Conservation (phyloP, 345 rosid species). For the Camelina neglecta region DNA sequence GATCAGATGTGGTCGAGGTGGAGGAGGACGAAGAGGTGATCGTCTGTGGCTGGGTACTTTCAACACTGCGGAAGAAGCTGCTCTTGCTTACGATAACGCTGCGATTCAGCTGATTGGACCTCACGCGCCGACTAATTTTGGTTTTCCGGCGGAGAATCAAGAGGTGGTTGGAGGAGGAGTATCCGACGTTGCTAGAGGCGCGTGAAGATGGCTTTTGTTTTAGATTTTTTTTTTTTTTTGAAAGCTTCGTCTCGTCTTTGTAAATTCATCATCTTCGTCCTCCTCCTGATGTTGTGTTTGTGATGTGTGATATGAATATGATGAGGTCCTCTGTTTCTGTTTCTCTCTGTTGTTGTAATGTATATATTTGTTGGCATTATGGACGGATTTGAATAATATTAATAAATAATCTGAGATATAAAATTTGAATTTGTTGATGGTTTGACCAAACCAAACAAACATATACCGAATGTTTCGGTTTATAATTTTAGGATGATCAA, state of each 20-base stretch:
- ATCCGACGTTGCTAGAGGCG: slow-evolving; percentile 38
- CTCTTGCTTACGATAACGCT: slow-evolving; percentile 58
- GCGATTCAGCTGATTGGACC: slow-evolving; percentile 56
- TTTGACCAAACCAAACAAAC: too few relatives aligned
- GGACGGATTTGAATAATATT: background rate
- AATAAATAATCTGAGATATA: too few relatives aligned
- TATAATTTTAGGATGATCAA: too few relatives aligned
- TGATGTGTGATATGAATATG: background rate
- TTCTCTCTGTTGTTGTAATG: background rate
- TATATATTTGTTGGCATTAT: slow-evolving; percentile 3
- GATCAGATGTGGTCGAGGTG: slow-evolving; percentile 49
- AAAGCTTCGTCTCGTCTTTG: background rate
- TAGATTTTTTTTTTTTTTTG: too few relatives aligned
- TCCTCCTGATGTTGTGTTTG: background rate
- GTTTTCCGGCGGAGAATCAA: slow-evolving; percentile 33
- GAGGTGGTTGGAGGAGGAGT: slow-evolving; percentile 4
- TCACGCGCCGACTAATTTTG: slow-evolving; percentile 61
- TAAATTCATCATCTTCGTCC: background rate
- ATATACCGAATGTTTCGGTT: too few relatives aligned
- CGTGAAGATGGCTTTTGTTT: background rate
- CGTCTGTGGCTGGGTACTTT: slow-evolving; percentile 66
- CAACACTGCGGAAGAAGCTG: slow-evolving; percentile 66
- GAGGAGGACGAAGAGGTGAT: slow-evolving; percentile 4
- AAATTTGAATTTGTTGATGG: too few relatives aligned
- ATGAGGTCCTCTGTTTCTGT: background rate